Evolutionary conservation across 192 early-diverging fungal species (phyloP).

Genomic region (Backusella luteola): DNA sequence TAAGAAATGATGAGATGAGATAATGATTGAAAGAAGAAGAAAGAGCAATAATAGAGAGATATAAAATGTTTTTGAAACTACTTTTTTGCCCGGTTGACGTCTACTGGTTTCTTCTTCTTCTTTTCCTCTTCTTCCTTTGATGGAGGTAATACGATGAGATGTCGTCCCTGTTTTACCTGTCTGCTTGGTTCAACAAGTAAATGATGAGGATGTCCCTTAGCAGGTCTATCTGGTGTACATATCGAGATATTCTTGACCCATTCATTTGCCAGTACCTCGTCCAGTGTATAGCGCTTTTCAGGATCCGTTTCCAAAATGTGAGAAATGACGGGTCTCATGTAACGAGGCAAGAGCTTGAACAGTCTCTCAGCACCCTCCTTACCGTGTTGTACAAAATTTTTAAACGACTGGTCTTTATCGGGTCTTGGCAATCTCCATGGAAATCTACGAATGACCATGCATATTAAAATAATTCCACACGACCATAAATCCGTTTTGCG

Average conservation of each 20-base stretch:
- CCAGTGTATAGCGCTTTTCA: conserved; percentile 56
- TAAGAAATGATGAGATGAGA: background rate
- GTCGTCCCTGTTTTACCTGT: background rate
- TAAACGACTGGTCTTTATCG: conserved; percentile 59
- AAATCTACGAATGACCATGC: conserved; percentile 68
- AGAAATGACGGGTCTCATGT: conserved; percentile 56
- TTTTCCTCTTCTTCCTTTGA: background rate
- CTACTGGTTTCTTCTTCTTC: background rate
- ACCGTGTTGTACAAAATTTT: conserved; percentile 45
- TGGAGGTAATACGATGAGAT: conserved; percentile 12
- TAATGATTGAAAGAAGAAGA: background rate
- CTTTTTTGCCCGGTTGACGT: background rate
- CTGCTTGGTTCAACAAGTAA: conserved; percentile 14
- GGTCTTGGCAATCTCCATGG: conserved; percentile 63
- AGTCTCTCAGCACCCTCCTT: conserved; percentile 46
- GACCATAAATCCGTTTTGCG: conserved; percentile 89
- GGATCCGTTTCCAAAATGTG: conserved; percentile 63
- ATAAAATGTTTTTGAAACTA: background rate
- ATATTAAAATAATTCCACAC: conserved; percentile 84
- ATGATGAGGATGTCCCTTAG: conserved; percentile 27
- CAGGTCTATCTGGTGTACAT: conserved; percentile 34
- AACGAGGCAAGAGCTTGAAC: conserved; percentile 56
- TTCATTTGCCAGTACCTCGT: conserved; percentile 62
- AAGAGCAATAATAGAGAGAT: background rate
- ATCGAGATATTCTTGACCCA: conserved; percentile 70